Evolutionary conservation across 129 eudicot genomes (phyloP), one percentile per base, ranked within the genome.

Genomic region (Logfia minima): DNA sequence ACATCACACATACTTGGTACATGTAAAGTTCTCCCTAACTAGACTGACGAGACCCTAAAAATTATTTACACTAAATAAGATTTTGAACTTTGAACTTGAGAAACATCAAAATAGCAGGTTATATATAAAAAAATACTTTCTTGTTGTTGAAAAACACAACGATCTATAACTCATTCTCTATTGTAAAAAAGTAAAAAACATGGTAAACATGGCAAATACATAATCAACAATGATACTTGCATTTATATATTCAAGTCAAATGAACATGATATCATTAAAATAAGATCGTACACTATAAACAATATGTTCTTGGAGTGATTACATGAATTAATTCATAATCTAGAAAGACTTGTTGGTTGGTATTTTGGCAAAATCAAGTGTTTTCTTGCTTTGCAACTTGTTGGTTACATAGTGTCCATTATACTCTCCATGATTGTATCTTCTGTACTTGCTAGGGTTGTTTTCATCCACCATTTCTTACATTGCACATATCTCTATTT

Each of bases 381-480:
- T 82, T 78, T 86, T 94, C 88, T 94, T 94, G 79, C 98, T 97
- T 79, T 94, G 96, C 16, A 94, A 88, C 86, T 91, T 94, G 90
- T 86, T 94, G 29, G 92, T 89, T 22, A 91, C 93, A 84, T 94
- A 94, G 86, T 94, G 97, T 61, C 72, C 91, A 81, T 92, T 91
- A 69, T 94, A 94, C 73, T 94, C 98, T 66, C 98, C 98, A 85
- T 94, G 98, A 63, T 89, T 94, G 88, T 94, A 94, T 67, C 90
- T 89, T 81, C 92, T 89, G 68, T 83, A 95, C 92, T 88, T 91
- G 85, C 74, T 39, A 67, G 96, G 90, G 77, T 85, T 84, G 7
- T 80, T 86, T 37, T 88, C 90, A 83, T 83, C 86, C 72, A 86
- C 86, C 76, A 91, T 56, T 79, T 95, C 92, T 32, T 81, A 65